phyloP scores from a whole-genome alignment of 805 yeast species.

The Saccharomycopsis malanga region DNA sequence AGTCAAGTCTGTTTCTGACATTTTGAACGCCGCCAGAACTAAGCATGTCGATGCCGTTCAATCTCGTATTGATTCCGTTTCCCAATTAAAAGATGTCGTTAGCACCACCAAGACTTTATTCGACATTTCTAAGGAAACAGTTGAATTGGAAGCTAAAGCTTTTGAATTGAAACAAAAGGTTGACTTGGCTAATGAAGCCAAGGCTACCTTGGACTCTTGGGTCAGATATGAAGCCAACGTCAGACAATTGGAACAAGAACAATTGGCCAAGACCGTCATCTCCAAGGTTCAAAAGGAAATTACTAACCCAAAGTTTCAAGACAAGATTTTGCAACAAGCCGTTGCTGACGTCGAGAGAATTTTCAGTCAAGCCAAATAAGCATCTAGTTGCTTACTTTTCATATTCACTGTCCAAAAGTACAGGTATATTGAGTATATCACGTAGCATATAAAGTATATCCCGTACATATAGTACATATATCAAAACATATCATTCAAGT shows the following conservation, averaged over 20 bases:
- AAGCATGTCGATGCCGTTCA: slow-evolving; percentile 91
- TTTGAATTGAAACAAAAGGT: slow-evolving; percentile 90
- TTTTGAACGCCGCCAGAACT: slow-evolving; percentile 80
- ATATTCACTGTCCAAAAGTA: too few species aligned
- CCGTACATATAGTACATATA: too few species aligned
- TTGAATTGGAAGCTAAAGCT: slow-evolving; percentile 87
- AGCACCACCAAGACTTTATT: slow-evolving; percentile 86
- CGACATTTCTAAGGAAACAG: slow-evolving; percentile 94
- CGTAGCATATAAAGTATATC: too few species aligned
- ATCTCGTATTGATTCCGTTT: slow-evolving; percentile 81
- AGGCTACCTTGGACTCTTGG: slow-evolving; percentile 96
- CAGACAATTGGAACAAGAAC: slow-evolving; percentile 93
- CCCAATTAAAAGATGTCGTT: slow-evolving; percentile 87
- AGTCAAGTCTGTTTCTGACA: slow-evolving; percentile 69
- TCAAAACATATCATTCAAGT: too few species aligned
- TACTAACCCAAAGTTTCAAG: slow-evolving; percentile 87
- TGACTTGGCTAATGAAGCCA: slow-evolving; percentile 83
- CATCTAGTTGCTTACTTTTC: neutral
- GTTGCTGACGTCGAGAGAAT: slow-evolving; percentile 86
- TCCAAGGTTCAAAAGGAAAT: slow-evolving; percentile 83
- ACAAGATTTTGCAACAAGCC: slow-evolving; percentile 82
- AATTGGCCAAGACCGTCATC: slow-evolving; percentile 78
- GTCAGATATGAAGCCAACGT: slow-evolving; percentile 96
- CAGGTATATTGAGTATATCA: too few species aligned
- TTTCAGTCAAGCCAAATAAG: slow-evolving; percentile 37